Evolutionary conservation across 495 filamentous ascomycete species (phyloP).

Genomic region (Tuber umbilicatum): DNA sequence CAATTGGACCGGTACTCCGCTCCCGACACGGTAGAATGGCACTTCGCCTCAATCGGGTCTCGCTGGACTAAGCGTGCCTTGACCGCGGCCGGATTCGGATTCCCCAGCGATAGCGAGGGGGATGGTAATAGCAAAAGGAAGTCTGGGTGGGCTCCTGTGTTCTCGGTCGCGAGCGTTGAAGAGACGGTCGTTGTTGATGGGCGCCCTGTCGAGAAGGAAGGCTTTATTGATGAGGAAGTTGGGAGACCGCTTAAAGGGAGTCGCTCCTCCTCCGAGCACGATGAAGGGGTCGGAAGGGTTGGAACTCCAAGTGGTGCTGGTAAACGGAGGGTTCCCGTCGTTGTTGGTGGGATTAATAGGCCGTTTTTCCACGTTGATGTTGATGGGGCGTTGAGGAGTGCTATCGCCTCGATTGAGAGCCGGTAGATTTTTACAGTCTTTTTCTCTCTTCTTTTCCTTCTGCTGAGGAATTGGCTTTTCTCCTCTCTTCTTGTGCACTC

Average conservation of each 20-base stretch:
- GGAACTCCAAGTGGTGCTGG: conserved; percentile 44
- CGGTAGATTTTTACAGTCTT: neutral
- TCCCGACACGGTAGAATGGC: conserved; percentile 87
- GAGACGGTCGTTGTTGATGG: conserved; percentile 61
- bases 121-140: conserved; percentile 45
- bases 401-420: conserved; percentile 65
- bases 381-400: conserved; percentile 84
- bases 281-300: conserved; percentile 1
- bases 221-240: conserved; percentile 23
- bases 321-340: conserved; percentile 54
- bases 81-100: conserved; percentile 87
- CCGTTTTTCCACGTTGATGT: conserved; percentile 94
- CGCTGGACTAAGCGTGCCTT: conserved; percentile 96
- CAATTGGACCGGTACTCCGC: conserved; percentile 84
- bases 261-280: neutral
- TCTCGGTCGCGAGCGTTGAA: conserved; percentile 84
- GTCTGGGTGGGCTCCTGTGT: conserved; percentile 88
- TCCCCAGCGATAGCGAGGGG: conserved; percentile 53
- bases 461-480: neutral
- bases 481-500: neutral
- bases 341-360: conserved; percentile 76
- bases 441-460: neutral
- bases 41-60: conserved; percentile 90
- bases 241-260: conserved; percentile 12
- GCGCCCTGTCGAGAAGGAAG: conserved; percentile 31